phyloP scores from a whole-genome alignment of 768 basidiomycete genomes.

The Mycena olivaceomarginata region DNA sequence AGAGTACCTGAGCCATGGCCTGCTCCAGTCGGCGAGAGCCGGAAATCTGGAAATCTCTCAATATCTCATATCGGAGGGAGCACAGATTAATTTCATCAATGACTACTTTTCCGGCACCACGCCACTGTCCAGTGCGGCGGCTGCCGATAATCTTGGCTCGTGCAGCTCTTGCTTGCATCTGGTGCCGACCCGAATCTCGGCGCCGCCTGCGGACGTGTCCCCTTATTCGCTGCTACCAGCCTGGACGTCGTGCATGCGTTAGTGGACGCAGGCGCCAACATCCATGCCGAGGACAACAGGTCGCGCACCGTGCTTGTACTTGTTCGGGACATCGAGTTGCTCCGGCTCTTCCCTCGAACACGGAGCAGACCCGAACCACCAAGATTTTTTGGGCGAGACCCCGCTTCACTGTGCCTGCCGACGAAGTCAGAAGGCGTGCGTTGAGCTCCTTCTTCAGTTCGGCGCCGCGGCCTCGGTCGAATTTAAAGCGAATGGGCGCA shows the following conservation, averaged over 20 bases:
- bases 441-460: constrained; percentile 9
- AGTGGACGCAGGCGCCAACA: neutral
- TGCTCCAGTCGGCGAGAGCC: neutral
- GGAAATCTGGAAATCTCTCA: neutral
- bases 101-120: neutral
- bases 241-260: neutral
- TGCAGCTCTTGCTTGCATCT: constrained; percentile 4
- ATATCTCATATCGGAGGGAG: neutral
- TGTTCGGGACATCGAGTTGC: neutral
- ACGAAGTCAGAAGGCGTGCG: neutral
- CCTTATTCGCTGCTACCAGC: neutral
- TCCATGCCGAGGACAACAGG: neutral
- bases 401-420: neutral
- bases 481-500: neutral
- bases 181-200: neutral
- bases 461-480: neutral
- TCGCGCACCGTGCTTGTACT: neutral
- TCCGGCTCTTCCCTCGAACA: constrained; percentile 2
- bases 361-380: neutral
- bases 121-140: neutral
- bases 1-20: neutral
- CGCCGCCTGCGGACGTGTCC: neutral
- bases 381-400: neutral
- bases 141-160: neutral
- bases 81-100: neutral